Base-by-base conservation (phyloP, 2,329 filamentous ascomycete genomes). In the Cladosporium sp. region DNA sequence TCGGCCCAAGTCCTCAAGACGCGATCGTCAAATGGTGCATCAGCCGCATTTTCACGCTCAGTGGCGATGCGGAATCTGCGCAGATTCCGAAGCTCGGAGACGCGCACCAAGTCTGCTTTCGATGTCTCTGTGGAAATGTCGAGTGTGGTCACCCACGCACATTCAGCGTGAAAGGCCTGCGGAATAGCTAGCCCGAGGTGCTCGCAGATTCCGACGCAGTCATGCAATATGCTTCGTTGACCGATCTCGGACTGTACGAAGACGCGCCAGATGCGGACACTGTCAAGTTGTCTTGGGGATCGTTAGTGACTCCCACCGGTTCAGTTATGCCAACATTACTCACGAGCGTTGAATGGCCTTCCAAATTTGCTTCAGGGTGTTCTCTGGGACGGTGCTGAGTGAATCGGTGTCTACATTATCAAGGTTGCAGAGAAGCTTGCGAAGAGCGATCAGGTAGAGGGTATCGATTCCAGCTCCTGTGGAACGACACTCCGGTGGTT, bases 141-240 rank as follows among this genome's bases (percentile, higher is more conserved):
- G 0, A 74, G 49, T 4, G 65, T 69, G 29, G 67, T 69, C 16
- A 73, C 35, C 72, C 72, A 74, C 16, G 65, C 65, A 56, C 67
- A 66, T 21, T 57, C 31, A 18, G 55, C 8, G n/a, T 40, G 18
- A 18, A 40, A 2, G 5, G n/a, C 11, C 6, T 35, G n/a, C 14
- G 12, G 21, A 5, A 57, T 26, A 10, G 31, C 55, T 1, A 18
- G 11, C 5, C n/a, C 33, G 4, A 56, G 53, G 11, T 11, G 12
- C 23, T 16, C n/a, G 21, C 18, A 6, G 18, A 5, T 12, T 23
- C 21, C 7, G n/a, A 14, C 4, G 14, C 10, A 26, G 18, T 50
- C 18, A 33, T 53, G 37, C 49, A 53, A 37, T 16, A 53, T 58
- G 49, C 10, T 35, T 31, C 31, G 50, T 26, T 40, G n/a, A 8